Evolutionary conservation across 192 early-diverging fungal genomes (phyloP), one percentile per base, ranked within the genome.

Genomic region (Entomortierella parvispora): DNA sequence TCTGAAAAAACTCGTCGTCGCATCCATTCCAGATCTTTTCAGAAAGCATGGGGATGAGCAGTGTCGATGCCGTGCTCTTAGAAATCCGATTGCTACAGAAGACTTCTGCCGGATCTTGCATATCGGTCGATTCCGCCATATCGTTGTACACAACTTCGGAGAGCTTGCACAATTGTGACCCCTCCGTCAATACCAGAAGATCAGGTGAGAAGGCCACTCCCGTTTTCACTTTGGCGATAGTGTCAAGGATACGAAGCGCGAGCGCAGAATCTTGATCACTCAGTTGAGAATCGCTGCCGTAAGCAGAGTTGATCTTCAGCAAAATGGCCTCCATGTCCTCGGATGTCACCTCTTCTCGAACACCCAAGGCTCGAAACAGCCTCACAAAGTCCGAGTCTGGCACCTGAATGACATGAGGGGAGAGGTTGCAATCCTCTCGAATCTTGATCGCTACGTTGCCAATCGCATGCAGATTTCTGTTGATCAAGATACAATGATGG

Each of bases 131-230:
- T 2, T 43, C 44, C 15, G n/a, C 22, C 29, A 58, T 17, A 22
- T 79, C 61, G 23, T 79, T 50, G 54, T 33, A 79, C 2, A 69
- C 68, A 0, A 79, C 61, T 7, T 61, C 68, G 1, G 33, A 23
- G 3, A 69, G 17, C 17, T 43, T 22, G 47, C 48, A 28, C 10
- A 79, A 20, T 7, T 20, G 25, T 0, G 7, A 29, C 9, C 63
- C 60, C 15, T 51, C n/a, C 1, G 75, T 65, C n/a, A 62, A 28
- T 0, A 69, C 3, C 25, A 46, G 45, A 0, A 70, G 42, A 14
- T 63, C 15, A 2, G 52, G 32, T 0, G 45, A 50, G n/a, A n/a
- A n/a, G n/a, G n/a, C n/a, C n/a, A n/a, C n/a, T n/a, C n/a, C 28
- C 46, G 59, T 0, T 4, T 28, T n/a, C 23, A 59, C 31, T 0